A percentile compares a stretch with the other conserved stretches of the same genome.
These are phyloP conservation scores for Stemphylium beticola DNA, from an alignment of 2,329 filamentous ascomycete genomes.

Conservation along the genomic window DNA sequence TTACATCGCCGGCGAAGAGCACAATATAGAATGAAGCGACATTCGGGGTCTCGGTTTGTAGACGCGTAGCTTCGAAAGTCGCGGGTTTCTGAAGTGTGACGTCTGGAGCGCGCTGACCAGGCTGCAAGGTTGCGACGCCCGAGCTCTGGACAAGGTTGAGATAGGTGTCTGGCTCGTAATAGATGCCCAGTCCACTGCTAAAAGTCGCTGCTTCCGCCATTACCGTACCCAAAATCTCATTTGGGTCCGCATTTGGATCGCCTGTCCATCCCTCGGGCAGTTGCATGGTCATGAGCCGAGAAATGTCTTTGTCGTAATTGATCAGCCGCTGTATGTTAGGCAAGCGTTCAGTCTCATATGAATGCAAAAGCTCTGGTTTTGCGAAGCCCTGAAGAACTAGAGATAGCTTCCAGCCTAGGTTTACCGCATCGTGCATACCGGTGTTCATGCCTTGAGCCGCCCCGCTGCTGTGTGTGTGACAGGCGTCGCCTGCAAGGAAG, in stretches of 20 bases:
- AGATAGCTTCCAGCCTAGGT: constrained; percentile 63
- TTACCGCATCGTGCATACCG: constrained; percentile 61
- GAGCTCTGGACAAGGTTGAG: constrained; percentile 36
- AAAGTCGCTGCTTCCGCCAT: constrained; percentile 40
- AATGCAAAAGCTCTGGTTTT: constrained; percentile 53
- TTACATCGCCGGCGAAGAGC: constrained; percentile 50
- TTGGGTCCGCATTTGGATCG: constrained; percentile 34
- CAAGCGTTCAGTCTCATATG: constrained; percentile 57
- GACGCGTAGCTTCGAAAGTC: constrained; percentile 51
- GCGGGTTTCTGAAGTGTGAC: constrained; percentile 55
- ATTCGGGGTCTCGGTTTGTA: constrained; percentile 56
- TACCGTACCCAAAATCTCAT: constrained; percentile 33
- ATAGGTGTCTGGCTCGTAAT: constrained; percentile 42
- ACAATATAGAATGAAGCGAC: constrained; percentile 51
- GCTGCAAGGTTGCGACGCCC: constrained; percentile 23
- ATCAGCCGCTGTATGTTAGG: constrained; percentile 55
- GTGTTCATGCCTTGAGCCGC: constrained; percentile 67
- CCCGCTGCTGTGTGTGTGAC: constrained; percentile 62
- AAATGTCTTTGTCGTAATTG: constrained; percentile 45
- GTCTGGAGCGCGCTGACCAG: constrained; percentile 57
- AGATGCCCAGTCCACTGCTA: constrained; percentile 42
- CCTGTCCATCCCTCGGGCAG: constrained; percentile 45
- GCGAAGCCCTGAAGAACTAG: constrained; percentile 52
- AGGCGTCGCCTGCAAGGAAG: constrained; percentile 64
- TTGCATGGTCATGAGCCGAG: constrained; percentile 43